Percentiles rank a stretch among this genome's conserved stretches.
Conservation (phyloP, 345 rosid genomes). For the Syzygium jambos region DNA sequence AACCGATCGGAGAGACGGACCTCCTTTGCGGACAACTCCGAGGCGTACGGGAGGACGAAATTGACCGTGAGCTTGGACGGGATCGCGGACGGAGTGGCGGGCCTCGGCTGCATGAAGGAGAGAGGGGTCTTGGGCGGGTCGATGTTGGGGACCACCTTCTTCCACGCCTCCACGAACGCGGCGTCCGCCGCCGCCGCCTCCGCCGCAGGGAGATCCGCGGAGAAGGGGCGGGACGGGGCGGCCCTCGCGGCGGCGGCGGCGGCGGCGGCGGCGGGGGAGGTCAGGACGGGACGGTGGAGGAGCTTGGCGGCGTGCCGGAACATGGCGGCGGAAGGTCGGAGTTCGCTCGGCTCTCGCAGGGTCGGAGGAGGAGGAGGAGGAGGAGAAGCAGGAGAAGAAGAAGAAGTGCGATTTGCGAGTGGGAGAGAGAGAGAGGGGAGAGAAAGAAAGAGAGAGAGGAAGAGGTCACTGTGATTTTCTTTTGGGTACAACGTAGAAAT, state of each 20-base stretch:
- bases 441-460: neutral
- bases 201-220: conserved; percentile 23
- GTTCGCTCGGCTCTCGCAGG: conserved; percentile 42
- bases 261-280: no score
- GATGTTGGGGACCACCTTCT: conserved; percentile 23
- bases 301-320: conserved; percentile 18
- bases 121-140: conserved; percentile 45
- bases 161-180: conserved; percentile 36
- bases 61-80: conserved; percentile 42
- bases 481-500: neutral
- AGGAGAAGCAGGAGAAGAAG: neutral
- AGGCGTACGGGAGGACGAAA: conserved; percentile 42
- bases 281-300: conserved; percentile 5
- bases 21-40: conserved; percentile 33
- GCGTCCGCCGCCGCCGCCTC: conserved; percentile 14
- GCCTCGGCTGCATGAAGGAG: conserved; percentile 31
- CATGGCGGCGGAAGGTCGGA: conserved; percentile 15
- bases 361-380: conserved; percentile 6
- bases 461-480: neutral
- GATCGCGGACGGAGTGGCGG: conserved; percentile 23
- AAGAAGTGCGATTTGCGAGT: neutral
- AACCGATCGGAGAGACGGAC: conserved; percentile 1
- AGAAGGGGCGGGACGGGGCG: conserved; percentile 10
- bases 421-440: neutral
- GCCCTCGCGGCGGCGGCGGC: neutral